Conservation (phyloP, 176 grass and related monocot species). For the Musa beccarii region DNA sequence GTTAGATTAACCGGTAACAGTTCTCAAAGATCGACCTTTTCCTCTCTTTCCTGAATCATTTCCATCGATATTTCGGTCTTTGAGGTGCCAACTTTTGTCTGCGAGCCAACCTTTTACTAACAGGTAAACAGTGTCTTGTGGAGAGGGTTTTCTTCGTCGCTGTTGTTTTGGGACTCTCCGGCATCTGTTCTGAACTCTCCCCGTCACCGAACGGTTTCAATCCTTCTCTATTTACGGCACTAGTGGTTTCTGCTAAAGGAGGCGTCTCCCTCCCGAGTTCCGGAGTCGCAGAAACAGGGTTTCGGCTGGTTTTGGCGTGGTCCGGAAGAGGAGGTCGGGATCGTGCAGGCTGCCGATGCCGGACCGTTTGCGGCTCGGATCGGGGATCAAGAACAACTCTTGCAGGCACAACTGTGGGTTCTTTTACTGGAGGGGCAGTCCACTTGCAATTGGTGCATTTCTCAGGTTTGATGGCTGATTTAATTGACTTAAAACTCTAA, state of each 20-base stretch:
- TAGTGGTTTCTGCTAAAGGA: background rate
- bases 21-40: background rate
- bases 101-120: too few species aligned
- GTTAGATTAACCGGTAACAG: background rate
- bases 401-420: constrained; percentile 82
- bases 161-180: background rate
- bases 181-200: background rate
- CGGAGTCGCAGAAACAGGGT: constrained; percentile 9
- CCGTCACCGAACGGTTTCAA: background rate
- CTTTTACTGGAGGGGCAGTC: constrained; percentile 83
- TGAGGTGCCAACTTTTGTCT: background rate
- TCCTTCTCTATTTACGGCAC: background rate
- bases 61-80: background rate
- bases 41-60: background rate
- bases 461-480: constrained; percentile 42
- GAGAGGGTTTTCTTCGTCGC: background rate
- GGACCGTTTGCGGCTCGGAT: constrained; percentile 20
- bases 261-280: background rate
- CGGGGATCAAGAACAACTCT: constrained; percentile 62
- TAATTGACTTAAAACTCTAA: background rate
- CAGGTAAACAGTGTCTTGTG: background rate
- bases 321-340: constrained; percentile 15
- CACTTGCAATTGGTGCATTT: constrained; percentile 76
- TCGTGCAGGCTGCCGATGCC: constrained; percentile 29
- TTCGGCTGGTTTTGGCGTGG: constrained; percentile 7